Evolutionary conservation across 1,284 basidiomycete genomes (phyloP).

Genomic region (Malassezia psittaci): DNA sequence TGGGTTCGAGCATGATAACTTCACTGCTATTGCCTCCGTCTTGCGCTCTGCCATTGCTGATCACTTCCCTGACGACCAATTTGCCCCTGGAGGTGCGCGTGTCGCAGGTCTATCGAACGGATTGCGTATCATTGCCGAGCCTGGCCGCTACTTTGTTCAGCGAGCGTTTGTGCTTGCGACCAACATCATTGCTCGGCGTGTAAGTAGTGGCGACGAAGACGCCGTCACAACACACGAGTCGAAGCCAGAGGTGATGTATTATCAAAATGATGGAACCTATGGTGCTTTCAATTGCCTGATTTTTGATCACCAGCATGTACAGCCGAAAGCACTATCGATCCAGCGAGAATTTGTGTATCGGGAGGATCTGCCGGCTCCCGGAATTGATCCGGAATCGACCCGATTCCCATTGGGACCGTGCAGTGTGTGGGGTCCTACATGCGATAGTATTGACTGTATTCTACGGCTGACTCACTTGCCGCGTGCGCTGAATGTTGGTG

Average conservation of each 20-base stretch:
- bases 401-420: constrained; percentile 47
- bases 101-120: constrained; percentile 51
- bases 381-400: constrained; percentile 14
- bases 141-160: constrained; percentile 89
- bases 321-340: constrained; percentile 65
- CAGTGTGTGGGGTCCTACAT: constrained; percentile 60
- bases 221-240: constrained; percentile 5
- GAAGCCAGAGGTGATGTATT: constrained; percentile 43
- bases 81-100: constrained; percentile 36
- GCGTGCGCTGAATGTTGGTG: constrained; percentile 53
- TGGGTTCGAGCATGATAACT: constrained; percentile 82
- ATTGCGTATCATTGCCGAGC: constrained; percentile 85
- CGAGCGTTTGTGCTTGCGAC: constrained; percentile 82
- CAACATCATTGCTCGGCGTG: constrained; percentile 74
- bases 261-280: constrained; percentile 54
- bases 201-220: constrained; percentile 25
- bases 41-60: constrained; percentile 63
- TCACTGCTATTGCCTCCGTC: constrained; percentile 68
- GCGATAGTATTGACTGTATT: constrained; percentile 72
- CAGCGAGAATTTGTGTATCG: constrained; percentile 42
- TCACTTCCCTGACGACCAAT: constrained; percentile 66
- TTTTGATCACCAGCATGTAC: constrained; percentile 80
- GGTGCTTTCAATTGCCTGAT: constrained; percentile 96
- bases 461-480: constrained; percentile 34
- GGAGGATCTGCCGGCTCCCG: constrained; percentile 37